Evolutionary conservation across 225 moss, liverwort and hornwort genomes (phyloP), one percentile per base, ranked within the genome.

Genomic region (Marchantia polymorpha): DNA sequence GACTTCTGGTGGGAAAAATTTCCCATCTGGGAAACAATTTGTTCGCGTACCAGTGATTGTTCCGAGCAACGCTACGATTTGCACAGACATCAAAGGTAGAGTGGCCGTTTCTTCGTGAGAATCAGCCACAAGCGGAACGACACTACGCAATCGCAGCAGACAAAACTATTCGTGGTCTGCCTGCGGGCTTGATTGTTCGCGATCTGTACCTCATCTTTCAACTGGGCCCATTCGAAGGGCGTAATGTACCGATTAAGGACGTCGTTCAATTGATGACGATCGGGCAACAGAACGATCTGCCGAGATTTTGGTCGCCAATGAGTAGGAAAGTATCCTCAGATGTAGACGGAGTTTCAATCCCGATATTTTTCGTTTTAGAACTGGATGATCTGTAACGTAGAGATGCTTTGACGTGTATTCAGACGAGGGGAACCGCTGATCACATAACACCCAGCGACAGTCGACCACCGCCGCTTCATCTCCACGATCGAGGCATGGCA

Each of bases 401-500:
- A 53, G 19, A 49, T 8, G 20, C 39, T 52, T 58, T 39, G 58
- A 20, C 12, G 75, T 75, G 31, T 25, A 27, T 16, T 39, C 39
- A 39, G 39, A 39, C 39, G 5, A 39, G 39, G 8, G 27, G 3
- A 46, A 4, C 16, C 39, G 29, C 55, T 3, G 25, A 73, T 53
- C 17, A 14, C 73, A 17, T 74, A 8, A 74, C 22, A 47, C 11
- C 19, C 23, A 54, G 53, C 10, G 26, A 27, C 30, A 12, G 30
- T 39, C 59, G 31, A 59, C 46, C 75, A 27, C 20, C 25, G 7
- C 23, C 17, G 10, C 25, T 14, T 74, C 54, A 55, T 52, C 16
- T 73, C 25, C 23, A 52, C 73, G 20, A 25, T 48, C 61, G 12
- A 48, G 46, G 61, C 0, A 77, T 77, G 77, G 77, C 64, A 14